phyloP scores from a whole-genome alignment of 345 rosid species.

The Odontarrhena argentea region DNA sequence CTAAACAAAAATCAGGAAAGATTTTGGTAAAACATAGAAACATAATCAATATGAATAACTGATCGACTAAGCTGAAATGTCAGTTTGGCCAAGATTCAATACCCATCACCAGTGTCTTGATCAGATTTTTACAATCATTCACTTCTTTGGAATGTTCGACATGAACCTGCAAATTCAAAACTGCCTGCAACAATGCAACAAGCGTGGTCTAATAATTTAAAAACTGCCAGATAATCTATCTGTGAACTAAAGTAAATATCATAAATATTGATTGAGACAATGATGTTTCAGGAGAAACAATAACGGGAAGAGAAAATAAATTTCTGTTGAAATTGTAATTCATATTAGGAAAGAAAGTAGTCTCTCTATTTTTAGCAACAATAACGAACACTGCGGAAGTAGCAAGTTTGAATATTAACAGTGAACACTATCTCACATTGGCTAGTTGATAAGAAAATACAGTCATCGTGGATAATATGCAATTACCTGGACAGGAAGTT shows the following conservation, averaged over 20 bases:
- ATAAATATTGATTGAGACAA: slow-evolving; percentile 7
- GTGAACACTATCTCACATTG: slow-evolving; percentile 21
- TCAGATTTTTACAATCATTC: slow-evolving; percentile 88
- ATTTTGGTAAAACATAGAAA: slow-evolving; percentile 9
- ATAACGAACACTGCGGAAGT: background rate
- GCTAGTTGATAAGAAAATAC: slow-evolving; percentile 22
- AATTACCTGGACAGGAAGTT: slow-evolving; percentile 95
- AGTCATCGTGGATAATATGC: slow-evolving; percentile 15
- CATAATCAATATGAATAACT: slow-evolving; percentile 11
- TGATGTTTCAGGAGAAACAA: slow-evolving; percentile 18
- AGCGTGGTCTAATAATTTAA: slow-evolving; percentile 18
- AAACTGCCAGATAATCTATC: slow-evolving; percentile 11
- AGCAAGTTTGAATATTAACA: slow-evolving; percentile 19
- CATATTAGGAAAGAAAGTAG: slow-evolving; percentile 21
- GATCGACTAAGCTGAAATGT: slow-evolving; percentile 24
- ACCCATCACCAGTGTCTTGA: slow-evolving; percentile 99
- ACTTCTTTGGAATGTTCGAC: slow-evolving; percentile 97
- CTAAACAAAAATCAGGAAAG: slow-evolving; percentile 45
- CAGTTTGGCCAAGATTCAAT: slow-evolving; percentile 41
- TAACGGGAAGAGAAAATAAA: background rate
- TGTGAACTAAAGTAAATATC: background rate
- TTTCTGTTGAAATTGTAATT: background rate
- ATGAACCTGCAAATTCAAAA: slow-evolving; percentile 90
- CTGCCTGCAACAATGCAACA: slow-evolving; percentile 90
- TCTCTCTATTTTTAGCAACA: slow-evolving; percentile 1